Evolutionary conservation across 768 basidiomycete genomes (phyloP), one percentile per base, ranked within the genome.

Genomic region (Ramaria sp.): DNA sequence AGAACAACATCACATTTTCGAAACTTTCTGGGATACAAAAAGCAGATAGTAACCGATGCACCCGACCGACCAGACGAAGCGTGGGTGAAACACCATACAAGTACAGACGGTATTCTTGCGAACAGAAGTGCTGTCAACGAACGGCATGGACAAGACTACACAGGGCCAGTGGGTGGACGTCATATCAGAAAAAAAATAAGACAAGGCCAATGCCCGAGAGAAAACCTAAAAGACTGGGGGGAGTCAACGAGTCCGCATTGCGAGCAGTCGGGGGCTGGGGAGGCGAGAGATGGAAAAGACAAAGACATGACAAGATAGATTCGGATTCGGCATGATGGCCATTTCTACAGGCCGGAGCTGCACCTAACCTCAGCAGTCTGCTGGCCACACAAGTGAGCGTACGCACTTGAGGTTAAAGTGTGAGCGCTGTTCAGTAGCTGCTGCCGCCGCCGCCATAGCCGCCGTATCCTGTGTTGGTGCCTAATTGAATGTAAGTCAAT

Each of bases 31-130:
- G 24, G 47, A 48, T 48, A 48, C 47, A 48, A 51, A 15, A 27
- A 15, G 22, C 13, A 49, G 27, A 49, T 30, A 49, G 9, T 17
- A 49, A 49, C 22, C 6, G 27, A 49, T 33, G 48, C 48, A 49
- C 37, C 51, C 51, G 37, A 52, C 37, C 19, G 51, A 51, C 51
- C 51, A 51, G 31, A 38, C 51, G 31, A 38, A 51, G 51, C 47
- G 51, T 34, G 51, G 51, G 34, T 51, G 51, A 34, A 51, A 51
- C 50, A 34, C 51, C 37, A 52, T 52, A 52, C 51, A 52, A 52
- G 51, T 52, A 52, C 51, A 52, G 31, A 34, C 33, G 34, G 31
- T 27, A 27, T 52, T 52, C 50, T 51, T 51, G 50, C 50, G 27
- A 5, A 37, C 50, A n/a, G n/a, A n/a, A n/a, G n/a, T n/a, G 50